phyloP scores from a whole-genome alignment of 306 rosid genomes.

The Lablab purpureus region DNA sequence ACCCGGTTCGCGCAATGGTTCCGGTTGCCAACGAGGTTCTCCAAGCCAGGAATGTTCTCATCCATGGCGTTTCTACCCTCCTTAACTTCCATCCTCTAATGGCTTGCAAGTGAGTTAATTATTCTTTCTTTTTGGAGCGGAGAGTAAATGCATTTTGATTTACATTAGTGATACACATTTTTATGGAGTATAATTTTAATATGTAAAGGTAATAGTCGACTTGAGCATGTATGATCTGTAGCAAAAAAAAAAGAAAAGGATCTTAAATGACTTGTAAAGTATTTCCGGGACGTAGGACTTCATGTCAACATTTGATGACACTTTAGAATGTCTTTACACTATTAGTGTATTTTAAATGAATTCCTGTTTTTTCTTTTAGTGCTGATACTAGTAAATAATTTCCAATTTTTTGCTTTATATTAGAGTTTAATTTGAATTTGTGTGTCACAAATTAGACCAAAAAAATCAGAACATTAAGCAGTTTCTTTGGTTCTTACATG shows the following conservation, averaged over 20 bases:
- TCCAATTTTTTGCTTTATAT: neutral
- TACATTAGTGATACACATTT: neutral
- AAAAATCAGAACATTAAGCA: neutral
- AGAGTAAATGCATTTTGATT: neutral
- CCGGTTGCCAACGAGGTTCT: constrained; percentile 81
- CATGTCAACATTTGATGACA: neutral
- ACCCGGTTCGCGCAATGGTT: constrained; percentile 65
- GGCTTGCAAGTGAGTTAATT: constrained; percentile 80
- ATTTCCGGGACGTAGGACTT: neutral
- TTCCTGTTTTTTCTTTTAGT: neutral
- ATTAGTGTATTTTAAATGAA: neutral
- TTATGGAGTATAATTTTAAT: neutral
- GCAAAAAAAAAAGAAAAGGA: neutral
- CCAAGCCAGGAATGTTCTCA: constrained; percentile 57
- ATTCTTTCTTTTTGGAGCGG: neutral
- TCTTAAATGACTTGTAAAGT: neutral
- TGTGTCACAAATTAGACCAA: neutral
- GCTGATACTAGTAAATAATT: neutral
- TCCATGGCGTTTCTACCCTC: constrained; percentile 77
- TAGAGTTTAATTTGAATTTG: neutral
- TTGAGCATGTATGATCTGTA: neutral
- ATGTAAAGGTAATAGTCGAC: neutral
- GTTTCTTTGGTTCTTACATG: neutral
- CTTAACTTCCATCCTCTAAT: constrained; percentile 63
- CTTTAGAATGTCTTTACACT: neutral